Evolutionary conservation across 352 stramenopile species (phyloP), one percentile per base, ranked within the genome.

Genomic region (Globisporangium camurandrum): DNA sequence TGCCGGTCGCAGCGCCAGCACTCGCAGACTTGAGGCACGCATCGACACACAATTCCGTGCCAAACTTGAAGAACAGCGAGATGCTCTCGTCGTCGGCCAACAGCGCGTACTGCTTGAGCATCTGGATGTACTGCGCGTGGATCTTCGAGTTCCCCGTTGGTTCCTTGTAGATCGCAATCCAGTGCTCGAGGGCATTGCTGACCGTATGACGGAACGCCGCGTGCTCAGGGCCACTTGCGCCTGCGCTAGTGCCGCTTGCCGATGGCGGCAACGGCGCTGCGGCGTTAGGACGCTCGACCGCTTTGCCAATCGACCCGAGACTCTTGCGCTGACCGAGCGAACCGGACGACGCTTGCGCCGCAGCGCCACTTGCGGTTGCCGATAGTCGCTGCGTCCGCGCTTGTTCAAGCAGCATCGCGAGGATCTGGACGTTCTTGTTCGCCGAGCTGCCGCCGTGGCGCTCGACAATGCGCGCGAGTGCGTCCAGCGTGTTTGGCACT

Each of bases 151-250:
- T 92, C 33, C 78, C 83, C 22, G 71, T 78, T 12, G 83, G 80
- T 34, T 99, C 95, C 62, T 88, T 97, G 61, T 97, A 96, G 40
- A 99, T 86, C 19, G 95, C 93, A 41, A 99, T 97, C 97, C 97
- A 99, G 66, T 97, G 86, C 53, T 99, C 95, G 49, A 99, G 66
- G 43, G 98, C 83, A 44, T 94, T 94, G 67, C 75, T 90, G 27
- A 94, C 81, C 0, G 83, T 94, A 63, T 94, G 81, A 11, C 77
- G 77, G 59, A 90, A 94, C 46, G 75, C 77, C 37, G 82, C 79
- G 34, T 89, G 77, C 46, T 91, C 80, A 2, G 73, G 45, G 31
- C 24, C 27, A n/a, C n/a, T n/a, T n/a, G n/a, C n/a, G n/a, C n/a
- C n/a, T n/a, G n/a, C n/a, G n/a, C n/a, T n/a, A n/a, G n/a, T n/a